Evolutionary conservation across 176 grass and related monocot genomes (phyloP).

Genomic region (Triticum urartu): DNA sequence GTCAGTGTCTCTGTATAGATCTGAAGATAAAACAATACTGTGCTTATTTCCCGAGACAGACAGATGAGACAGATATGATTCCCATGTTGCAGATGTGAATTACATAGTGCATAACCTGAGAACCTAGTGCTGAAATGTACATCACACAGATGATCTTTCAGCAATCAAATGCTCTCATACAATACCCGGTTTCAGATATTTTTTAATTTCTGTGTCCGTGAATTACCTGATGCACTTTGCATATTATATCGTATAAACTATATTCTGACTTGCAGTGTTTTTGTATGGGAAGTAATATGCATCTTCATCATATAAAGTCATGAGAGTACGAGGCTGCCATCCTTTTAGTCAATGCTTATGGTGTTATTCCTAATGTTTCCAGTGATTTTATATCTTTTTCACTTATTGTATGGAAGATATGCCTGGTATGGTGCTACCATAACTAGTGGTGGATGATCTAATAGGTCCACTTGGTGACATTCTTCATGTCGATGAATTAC

Average conservation of each 20-base stretch:
- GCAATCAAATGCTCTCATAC: background rate
- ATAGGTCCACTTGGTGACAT: background rate
- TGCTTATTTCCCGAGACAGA: background rate
- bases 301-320: slow-evolving; percentile 2
- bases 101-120: background rate
- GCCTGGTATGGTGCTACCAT: background rate
- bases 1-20: background rate
- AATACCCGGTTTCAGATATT: background rate
- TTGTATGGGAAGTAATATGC: background rate
- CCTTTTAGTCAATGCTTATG: background rate
- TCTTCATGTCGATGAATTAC: background rate
- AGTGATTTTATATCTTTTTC: background rate
- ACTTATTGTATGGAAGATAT: background rate
- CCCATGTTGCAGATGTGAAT: background rate
- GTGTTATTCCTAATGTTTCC: background rate
- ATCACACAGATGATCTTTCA: background rate
- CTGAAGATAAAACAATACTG: background rate
- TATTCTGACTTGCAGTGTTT: background rate
- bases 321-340: background rate
- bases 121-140: background rate
- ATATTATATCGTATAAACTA: background rate
- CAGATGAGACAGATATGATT: background rate
- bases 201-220: background rate
- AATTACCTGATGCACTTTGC: background rate
- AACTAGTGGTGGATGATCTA: background rate